These are phyloP conservation scores for Thymus quinquecostatus DNA, from an alignment of 257 asterid genomes.

Conservation along the genomic window DNA sequence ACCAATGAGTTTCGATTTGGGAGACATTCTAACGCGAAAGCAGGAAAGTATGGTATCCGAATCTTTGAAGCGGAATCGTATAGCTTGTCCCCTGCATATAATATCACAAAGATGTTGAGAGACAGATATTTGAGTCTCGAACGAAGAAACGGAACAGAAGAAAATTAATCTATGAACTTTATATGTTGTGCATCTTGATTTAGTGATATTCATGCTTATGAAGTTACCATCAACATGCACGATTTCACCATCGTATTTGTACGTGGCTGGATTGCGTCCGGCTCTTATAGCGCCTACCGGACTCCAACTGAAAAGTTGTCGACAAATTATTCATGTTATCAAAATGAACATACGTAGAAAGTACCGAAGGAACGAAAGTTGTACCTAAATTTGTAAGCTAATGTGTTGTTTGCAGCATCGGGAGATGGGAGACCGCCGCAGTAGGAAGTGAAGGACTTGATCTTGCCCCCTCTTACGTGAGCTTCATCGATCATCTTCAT, in stretches of 20 bases:
- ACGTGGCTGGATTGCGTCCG: slow-evolving; percentile 82
- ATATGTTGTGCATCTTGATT: too few relatives aligned
- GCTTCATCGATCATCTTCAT: slow-evolving; percentile 95
- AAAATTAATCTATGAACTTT: background rate
- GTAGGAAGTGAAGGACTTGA: slow-evolving; percentile 86
- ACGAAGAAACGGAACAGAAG: background rate
- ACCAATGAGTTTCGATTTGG: slow-evolving; percentile 89
- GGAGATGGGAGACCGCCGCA: slow-evolving; percentile 99
- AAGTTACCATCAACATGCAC: slow-evolving; percentile 77
- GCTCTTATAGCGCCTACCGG: slow-evolving; percentile 93
- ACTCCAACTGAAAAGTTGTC: slow-evolving; percentile 76
- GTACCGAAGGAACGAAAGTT: slow-evolving; percentile 15
- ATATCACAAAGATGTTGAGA: background rate
- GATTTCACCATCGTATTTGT: slow-evolving; percentile 67
- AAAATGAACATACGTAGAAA: background rate
- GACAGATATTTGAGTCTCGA: background rate
- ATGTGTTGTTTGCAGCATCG: slow-evolving; percentile 88
- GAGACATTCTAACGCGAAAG: slow-evolving; percentile 95
- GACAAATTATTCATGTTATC: background rate
- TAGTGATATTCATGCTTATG: slow-evolving; percentile 12
- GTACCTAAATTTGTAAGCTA: slow-evolving; percentile 95
- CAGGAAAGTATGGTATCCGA: slow-evolving; percentile 79
- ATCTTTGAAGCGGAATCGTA: slow-evolving; percentile 84
- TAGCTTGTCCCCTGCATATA: slow-evolving; percentile 70
- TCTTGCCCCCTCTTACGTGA: slow-evolving; percentile 74